phyloP scores from a whole-genome alignment of 1,284 basidiomycete species.

The Cryptococcus floricola region DNA sequence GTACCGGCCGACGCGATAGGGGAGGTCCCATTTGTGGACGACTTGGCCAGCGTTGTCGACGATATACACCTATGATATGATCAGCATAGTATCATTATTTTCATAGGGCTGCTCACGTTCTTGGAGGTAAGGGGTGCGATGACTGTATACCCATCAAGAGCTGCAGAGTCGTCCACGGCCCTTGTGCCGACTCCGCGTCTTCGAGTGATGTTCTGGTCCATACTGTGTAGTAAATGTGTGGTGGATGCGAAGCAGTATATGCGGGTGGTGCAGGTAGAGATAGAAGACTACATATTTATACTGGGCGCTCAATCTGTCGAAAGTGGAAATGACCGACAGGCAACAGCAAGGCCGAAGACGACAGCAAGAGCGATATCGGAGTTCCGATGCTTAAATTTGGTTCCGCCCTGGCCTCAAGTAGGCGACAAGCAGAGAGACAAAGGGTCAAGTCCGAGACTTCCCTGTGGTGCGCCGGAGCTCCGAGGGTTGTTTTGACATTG shows the following conservation, averaged over 20 bases:
- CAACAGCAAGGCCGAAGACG: neutral
- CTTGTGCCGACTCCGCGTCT: slow-evolving; percentile 17
- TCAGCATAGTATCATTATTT: neutral
- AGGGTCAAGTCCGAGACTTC: too few species aligned
- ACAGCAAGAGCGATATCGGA: too few species aligned
- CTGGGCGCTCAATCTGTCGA: neutral
- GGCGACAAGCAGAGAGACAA: too few species aligned
- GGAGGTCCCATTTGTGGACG: slow-evolving; percentile 17
- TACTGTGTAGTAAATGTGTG: neutral
- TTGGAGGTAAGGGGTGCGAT: slow-evolving; percentile 20
- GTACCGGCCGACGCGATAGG: slow-evolving; percentile 19
- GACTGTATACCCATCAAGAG: slow-evolving; percentile 17
- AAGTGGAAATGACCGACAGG: too few species aligned
- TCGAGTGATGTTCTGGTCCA: slow-evolving; percentile 23
- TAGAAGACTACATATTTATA: neutral
- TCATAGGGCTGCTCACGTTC: slow-evolving; percentile 4
- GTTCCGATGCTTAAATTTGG: too few species aligned
- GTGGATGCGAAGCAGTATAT: too few species aligned
- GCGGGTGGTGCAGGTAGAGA: neutral
- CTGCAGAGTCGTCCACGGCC: slow-evolving; percentile 14
- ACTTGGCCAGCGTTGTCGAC: slow-evolving; percentile 19
- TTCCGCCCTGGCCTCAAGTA: too few species aligned
- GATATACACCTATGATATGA: slow-evolving; percentile 11
- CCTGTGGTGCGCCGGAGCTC: too few species aligned
- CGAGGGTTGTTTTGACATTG: too few species aligned